Evolutionary conservation across 192 early-diverging fungal genomes (phyloP), one percentile per base, ranked within the genome.

Genomic region (Coemansia erecta): DNA sequence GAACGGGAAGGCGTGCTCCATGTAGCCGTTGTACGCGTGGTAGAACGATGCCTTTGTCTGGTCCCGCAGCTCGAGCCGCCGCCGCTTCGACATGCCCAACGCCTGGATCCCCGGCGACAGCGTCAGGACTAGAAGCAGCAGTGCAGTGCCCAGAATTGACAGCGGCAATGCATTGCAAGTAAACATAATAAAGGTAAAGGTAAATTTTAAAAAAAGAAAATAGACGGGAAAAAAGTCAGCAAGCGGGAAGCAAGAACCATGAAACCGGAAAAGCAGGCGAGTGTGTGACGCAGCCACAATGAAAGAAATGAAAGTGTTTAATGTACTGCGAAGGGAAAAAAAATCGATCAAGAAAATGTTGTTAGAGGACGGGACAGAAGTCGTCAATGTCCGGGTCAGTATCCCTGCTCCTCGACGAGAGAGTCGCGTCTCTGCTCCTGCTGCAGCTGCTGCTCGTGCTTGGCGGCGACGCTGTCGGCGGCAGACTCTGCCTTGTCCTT

Each of bases 1-100:
- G 35, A 82, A 74, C 3, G 96, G 96, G 75, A 89, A 98, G 2
- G 89, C 96, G 58, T 92, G 62, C 44, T 85, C 58, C 82, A 93
- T 86, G 63, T 95, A 95, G 4, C 81, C 86, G 39, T 87, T 63
- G 65, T 84, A 94, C 14, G 89, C 89, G 70, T 92, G 90, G 81
- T 83, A 73, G 51, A 92, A 90, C 78, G 90, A 58, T 17, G 70
- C 68, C 64, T 66, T 46, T 54, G 51, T 42, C 44, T 57, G 49
- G 26, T 31, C 15, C 56, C 67, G 59, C 18, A 79, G 41, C 51
- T 66, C 68, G 13, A 70, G 39, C 8, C 67, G 71, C 23, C 77
- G 53, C 37, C 59, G 53, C 39, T 48, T 41, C 0, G 72, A 58
- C 66, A 73, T 80, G 22, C 77, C 77, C 8, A 70, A 44, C 4